Evolutionary conservation across 2,329 filamentous ascomycete species (phyloP).

Genomic region (Neofusicoccum kwambonambiense): DNA sequence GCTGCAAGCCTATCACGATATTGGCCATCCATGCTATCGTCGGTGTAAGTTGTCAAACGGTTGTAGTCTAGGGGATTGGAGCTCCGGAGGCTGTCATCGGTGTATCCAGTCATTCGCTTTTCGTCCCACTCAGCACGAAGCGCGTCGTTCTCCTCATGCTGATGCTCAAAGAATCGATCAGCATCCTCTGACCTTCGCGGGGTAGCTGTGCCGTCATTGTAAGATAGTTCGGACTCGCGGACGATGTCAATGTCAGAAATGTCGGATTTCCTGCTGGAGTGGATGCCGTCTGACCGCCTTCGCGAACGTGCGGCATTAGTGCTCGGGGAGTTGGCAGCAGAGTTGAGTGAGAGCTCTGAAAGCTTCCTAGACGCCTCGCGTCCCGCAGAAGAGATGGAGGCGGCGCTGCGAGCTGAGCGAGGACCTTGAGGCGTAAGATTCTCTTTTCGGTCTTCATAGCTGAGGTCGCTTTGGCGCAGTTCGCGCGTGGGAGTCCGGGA

Average conservation of each 20-base stretch:
- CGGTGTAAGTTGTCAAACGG: conserved; percentile 51
- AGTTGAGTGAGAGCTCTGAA: conserved; percentile 60
- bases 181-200: conserved; percentile 36
- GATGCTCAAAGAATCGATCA: conserved; percentile 51
- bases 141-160: conserved; percentile 60
- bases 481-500: conserved; percentile 45
- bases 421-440: conserved; percentile 41
- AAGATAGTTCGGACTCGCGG: conserved; percentile 1
- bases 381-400: conserved; percentile 61
- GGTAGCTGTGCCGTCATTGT: background rate
- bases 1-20: conserved; percentile 59
- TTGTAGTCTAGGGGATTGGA: conserved; percentile 49
- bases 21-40: conserved; percentile 55
- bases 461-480: conserved; percentile 38
- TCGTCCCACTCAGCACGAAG: conserved; percentile 49
- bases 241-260: background rate
- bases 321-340: conserved; percentile 58
- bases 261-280: conserved; percentile 45
- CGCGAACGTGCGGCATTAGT: conserved; percentile 55
- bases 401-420: conserved; percentile 44
- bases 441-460: conserved; percentile 10
- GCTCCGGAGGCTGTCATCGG: conserved; percentile 51
- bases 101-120: conserved; percentile 44
- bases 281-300: conserved; percentile 53
- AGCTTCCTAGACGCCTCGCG: conserved; percentile 54